Conservation (phyloP, 169 alveolate species). For the Hammondia hammondi region DNA sequence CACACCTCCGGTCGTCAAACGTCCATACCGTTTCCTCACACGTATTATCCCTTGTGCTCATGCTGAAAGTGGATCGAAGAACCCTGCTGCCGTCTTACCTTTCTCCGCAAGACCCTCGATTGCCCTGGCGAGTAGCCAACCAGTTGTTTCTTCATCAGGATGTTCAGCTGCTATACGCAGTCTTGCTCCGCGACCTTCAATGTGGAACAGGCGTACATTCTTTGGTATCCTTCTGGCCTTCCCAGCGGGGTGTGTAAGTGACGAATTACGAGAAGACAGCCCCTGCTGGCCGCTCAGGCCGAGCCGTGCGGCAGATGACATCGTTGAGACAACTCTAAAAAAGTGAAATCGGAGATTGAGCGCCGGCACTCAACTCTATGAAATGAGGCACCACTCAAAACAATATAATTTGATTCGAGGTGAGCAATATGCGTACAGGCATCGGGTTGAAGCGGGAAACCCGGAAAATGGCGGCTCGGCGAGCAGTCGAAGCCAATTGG, state of each 20-base stretch:
- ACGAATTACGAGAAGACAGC: not conserved
- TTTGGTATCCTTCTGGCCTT: not conserved
- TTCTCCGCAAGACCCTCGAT: constrained; percentile 40
- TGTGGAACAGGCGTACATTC: constrained; percentile 3
- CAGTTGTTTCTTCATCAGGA: constrained; percentile 45
- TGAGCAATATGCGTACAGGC: too few relatives aligned
- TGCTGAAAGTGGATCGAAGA: not conserved
- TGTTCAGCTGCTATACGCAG: constrained; percentile 23
- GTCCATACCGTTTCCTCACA: too few relatives aligned
- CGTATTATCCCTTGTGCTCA: too few relatives aligned
- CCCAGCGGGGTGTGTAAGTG: not conserved
- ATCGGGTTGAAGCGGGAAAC: too few relatives aligned
- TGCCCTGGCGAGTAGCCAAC: constrained; percentile 56
- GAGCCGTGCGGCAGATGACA: not conserved
- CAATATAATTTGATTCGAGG: too few relatives aligned
- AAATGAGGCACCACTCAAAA: too few relatives aligned
- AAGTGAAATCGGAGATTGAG: too few relatives aligned
- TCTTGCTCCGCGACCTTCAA: not conserved
- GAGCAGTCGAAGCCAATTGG: too few relatives aligned
- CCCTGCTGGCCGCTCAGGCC: not conserved
- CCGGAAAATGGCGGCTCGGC: too few relatives aligned
- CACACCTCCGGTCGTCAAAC: too few relatives aligned
- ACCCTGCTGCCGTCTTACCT: not conserved
- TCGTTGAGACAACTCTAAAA: not conserved
- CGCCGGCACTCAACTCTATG: too few relatives aligned